Conservation (phyloP, 441 rosid species). For the Aleurites moluccanus region DNA sequence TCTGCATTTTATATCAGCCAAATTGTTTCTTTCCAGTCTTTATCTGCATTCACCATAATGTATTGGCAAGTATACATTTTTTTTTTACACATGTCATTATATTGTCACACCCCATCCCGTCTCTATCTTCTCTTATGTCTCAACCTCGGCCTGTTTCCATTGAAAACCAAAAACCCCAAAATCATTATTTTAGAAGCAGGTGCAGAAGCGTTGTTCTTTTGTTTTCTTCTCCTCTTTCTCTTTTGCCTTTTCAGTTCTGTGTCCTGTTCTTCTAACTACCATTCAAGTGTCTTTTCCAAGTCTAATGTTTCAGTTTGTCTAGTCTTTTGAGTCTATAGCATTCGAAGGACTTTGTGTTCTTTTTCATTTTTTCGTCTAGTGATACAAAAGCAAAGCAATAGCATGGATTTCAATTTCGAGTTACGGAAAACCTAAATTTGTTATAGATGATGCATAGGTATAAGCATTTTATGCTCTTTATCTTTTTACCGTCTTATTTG, state of each 20-base stretch:
- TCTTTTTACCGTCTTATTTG: constrained; percentile 22
- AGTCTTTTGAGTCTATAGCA: constrained; percentile 36
- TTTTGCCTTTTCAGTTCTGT: constrained; percentile 13
- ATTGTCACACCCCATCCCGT: constrained; percentile 20
- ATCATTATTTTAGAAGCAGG: constrained; percentile 40
- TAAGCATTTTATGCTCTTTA: constrained; percentile 33
- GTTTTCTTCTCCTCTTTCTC: not conserved
- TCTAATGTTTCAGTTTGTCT: constrained; percentile 29
- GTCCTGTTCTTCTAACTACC: constrained; percentile 20
- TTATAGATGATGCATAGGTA: constrained; percentile 41
- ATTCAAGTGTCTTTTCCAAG: constrained; percentile 1
- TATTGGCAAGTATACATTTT: constrained; percentile 57
- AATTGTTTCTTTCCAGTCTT: constrained; percentile 23
- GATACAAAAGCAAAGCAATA: constrained; percentile 28
- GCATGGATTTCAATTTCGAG: constrained; percentile 32
- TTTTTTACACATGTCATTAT: constrained; percentile 47
- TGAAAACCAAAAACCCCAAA: constrained; percentile 16
- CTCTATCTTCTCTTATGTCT: constrained; percentile 28
- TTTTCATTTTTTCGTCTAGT: constrained; percentile 28
- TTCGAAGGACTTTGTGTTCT: constrained; percentile 42
- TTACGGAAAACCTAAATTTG: constrained; percentile 18
- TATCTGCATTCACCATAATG: constrained; percentile 25
- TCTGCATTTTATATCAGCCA: constrained; percentile 14
- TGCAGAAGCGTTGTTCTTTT: constrained; percentile 67
- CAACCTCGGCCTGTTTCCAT: constrained; percentile 85